phyloP scores from a whole-genome alignment of 2,329 filamentous ascomycete species.

The Mycosphaerella sp. region DNA sequence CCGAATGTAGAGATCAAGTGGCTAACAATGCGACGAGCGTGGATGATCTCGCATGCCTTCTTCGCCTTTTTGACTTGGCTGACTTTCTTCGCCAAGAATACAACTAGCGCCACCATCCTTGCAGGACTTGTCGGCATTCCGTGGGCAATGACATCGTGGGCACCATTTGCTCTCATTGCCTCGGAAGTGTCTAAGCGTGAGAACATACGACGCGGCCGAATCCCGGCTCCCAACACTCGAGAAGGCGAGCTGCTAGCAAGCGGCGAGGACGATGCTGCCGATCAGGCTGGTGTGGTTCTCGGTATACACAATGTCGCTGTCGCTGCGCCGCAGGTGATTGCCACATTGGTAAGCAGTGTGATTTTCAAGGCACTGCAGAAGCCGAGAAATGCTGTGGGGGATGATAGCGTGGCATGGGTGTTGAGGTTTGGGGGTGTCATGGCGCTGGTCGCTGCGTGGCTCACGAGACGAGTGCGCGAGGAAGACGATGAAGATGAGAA shows the following conservation, averaged over 20 bases:
- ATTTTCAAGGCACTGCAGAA: constrained; percentile 86
- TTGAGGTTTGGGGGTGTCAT: constrained; percentile 75
- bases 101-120: constrained; percentile 65
- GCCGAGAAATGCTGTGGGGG: constrained; percentile 73
- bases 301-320: constrained; percentile 96
- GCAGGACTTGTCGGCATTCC: constrained; percentile 80
- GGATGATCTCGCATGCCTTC: constrained; percentile 78
- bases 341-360: constrained; percentile 73
- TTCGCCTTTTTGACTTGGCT: constrained; percentile 76
- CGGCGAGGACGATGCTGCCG: constrained; percentile 52
- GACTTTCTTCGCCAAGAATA: constrained; percentile 69
- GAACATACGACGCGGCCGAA: constrained; percentile 52
- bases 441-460: constrained; percentile 62
- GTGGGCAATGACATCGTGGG: constrained; percentile 85
- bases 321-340: constrained; percentile 83
- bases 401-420: constrained; percentile 81
- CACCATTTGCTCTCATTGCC: constrained; percentile 89
- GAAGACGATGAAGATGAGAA: constrained; percentile 16
- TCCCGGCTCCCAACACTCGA: constrained; percentile 34
- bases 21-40: constrained; percentile 79
- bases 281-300: constrained; percentile 82
- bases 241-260: constrained; percentile 36
- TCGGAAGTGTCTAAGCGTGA: constrained; percentile 84
- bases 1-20: constrained; percentile 63
- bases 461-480: constrained; percentile 17